Conservation (phyloP, 371 early-diverging fungal genomes). For the Umbelopsis sp. region DNA sequence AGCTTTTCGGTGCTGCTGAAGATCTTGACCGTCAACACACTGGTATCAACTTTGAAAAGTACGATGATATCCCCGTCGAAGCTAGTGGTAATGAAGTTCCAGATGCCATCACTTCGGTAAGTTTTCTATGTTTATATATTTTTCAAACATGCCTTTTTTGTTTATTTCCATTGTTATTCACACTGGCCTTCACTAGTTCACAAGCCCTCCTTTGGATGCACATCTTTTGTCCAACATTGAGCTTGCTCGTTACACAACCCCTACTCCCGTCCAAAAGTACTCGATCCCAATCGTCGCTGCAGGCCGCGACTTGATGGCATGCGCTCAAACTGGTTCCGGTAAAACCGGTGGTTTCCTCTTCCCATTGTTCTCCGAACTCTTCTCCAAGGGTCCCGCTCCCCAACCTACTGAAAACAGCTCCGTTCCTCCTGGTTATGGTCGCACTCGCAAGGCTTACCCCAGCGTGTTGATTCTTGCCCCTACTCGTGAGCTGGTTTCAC, state of each 20-base stretch:
- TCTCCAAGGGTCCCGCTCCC: constrained; percentile 85
- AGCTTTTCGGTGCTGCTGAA: constrained; percentile 75
- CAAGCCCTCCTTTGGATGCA: constrained; percentile 79
- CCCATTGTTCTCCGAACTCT: constrained; percentile 88
- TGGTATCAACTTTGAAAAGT: constrained; percentile 96
- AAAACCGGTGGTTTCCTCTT: constrained; percentile 91
- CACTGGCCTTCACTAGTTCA: constrained; percentile 32
- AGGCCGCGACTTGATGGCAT: constrained; percentile 81
- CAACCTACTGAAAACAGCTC: constrained; percentile 53
- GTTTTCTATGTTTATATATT: too few relatives aligned
- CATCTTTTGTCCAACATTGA: constrained; percentile 92
- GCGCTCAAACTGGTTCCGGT: constrained; percentile 97
- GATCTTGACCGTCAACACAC: constrained; percentile 72
- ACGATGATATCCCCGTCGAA: constrained; percentile 96
- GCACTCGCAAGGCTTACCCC: constrained; percentile 85
- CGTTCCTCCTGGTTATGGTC: constrained; percentile 63
- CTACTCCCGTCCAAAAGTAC: constrained; percentile 96
- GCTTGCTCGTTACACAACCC: constrained; percentile 86
- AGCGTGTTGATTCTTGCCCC: constrained; percentile 92
- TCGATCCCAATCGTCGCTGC: constrained; percentile 88
- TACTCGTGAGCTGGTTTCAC: constrained; percentile 98
- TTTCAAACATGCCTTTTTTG: too few relatives aligned
- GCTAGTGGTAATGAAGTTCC: constrained; percentile 86
- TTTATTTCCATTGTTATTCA: too few relatives aligned
- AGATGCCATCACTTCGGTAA: constrained; percentile 57